Evolutionary conservation across 768 basidiomycete genomes (phyloP).

Genomic region (Rhizopogon salebrosus): DNA sequence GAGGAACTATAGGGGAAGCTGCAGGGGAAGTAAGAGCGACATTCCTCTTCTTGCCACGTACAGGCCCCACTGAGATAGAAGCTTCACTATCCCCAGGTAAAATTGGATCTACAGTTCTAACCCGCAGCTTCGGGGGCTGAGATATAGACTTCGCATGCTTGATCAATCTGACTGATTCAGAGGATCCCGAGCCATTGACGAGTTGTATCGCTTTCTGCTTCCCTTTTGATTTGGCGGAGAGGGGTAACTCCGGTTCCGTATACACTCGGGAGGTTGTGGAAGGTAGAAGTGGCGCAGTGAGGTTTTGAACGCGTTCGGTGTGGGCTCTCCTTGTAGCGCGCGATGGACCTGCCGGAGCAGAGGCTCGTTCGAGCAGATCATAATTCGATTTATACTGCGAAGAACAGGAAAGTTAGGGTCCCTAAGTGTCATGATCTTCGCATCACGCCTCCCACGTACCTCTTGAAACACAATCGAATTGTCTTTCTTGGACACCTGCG

Average conservation of each 20-base stretch:
- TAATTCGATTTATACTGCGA: slow-evolving; percentile 55
- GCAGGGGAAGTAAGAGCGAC: not conserved
- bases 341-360: slow-evolving; percentile 39
- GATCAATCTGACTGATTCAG: slow-evolving; percentile 8
- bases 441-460: slow-evolving; percentile 36
- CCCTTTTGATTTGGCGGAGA: slow-evolving; percentile 26
- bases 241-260: slow-evolving; percentile 8
- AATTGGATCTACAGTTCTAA: not conserved
- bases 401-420: slow-evolving; percentile 3
- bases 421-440: slow-evolving; percentile 2
- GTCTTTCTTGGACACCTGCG: slow-evolving; percentile 68
- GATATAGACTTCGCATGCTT: slow-evolving; percentile 18
- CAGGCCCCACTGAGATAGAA: not conserved
- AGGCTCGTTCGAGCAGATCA: slow-evolving; percentile 51
- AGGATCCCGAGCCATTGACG: not conserved
- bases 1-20: slow-evolving; percentile 15
- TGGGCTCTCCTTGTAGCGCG: slow-evolving; percentile 59
- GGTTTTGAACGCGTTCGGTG: slow-evolving; percentile 46
- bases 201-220: slow-evolving; percentile 25
- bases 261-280: slow-evolving; percentile 6
- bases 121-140: not conserved
- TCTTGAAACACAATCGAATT: slow-evolving; percentile 66
- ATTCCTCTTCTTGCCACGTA: slow-evolving; percentile 1
- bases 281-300: slow-evolving; percentile 24
- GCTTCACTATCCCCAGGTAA: not conserved